phyloP scores from a whole-genome alignment of 176 grass and related monocot genomes.

The Puccinellia tenuiflora region DNA sequence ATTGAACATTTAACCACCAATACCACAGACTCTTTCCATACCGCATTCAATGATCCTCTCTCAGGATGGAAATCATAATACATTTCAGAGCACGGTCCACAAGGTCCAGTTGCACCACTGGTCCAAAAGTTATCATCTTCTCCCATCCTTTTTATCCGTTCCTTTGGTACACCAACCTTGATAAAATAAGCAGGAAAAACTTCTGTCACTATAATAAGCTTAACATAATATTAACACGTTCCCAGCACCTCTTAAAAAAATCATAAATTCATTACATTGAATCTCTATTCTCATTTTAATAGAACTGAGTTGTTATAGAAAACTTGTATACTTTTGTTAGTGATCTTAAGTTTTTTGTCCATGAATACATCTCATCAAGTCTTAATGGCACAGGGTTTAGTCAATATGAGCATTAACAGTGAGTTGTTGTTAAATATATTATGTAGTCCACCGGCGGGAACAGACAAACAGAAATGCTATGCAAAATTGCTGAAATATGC shows the following conservation, averaged over 20 bases:
- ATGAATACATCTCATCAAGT: background rate
- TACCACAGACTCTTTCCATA: constrained; percentile 43
- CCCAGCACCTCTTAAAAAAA: background rate
- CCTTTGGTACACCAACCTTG: constrained; percentile 86
- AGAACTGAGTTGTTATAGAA: background rate
- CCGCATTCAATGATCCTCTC: constrained; percentile 59
- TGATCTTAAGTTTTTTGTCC: background rate
- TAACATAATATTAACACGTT: background rate
- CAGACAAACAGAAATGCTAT: background rate
- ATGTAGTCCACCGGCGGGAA: background rate
- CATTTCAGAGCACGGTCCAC: constrained; percentile 97
- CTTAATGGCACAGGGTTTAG: background rate
- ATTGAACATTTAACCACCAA: background rate
- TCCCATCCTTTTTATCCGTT: constrained; percentile 92
- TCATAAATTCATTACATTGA: background rate
- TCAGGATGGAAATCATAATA: constrained; percentile 97
- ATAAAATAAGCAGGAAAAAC: constrained; percentile 11
- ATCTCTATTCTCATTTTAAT: background rate
- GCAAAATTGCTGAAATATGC: constrained; percentile 4
- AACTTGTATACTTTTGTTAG: background rate
- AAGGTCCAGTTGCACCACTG: constrained; percentile 86
- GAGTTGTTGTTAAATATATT: background rate
- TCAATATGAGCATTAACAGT: background rate
- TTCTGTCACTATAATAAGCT: background rate
- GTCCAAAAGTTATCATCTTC: constrained; percentile 98